Base-by-base conservation (phyloP, 2,329 filamentous ascomycete genomes). In the Stagonosporopsis chrysanthemi region DNA sequence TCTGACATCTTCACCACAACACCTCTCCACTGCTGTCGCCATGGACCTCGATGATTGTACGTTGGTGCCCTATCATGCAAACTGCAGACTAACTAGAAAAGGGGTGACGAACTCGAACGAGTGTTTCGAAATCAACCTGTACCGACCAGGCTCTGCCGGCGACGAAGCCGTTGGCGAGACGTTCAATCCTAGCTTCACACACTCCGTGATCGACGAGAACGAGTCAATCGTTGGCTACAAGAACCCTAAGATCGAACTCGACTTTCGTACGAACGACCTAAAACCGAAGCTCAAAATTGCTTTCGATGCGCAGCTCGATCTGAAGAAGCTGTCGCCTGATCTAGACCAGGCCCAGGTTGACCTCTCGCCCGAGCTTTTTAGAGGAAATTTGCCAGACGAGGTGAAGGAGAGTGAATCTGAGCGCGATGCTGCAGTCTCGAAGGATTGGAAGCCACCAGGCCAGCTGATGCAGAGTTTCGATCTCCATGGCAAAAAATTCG, bases 191-290 rank as follows among this genome's bases (percentile, higher is more conserved):
- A 85, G 86, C 71, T 96, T 93, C 75, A 97, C 94, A 17, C 97
- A 98, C 76, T 82, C 91, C 1, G 90, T 99, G 62, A 97, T 98
- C 67, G 92, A 92, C 69, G 90, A 98, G n/a, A 89, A 95, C 8
- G 92, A 99, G 77, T 85, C 84, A 28, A 94, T 98, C 63, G 93
- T 96, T 68, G 94, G 94, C 35, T 97, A 97, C 81, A 88, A 92
- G 73, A 87, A 87, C 51, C 83, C 97, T 52, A 86, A 87, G 63
- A 88, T 98, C 71, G 85, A 86, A 61, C 79, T 98, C 52, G 86
- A 86, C 61, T 88, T 89, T 65, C 83, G 83, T 31, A 84, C 85
- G 36, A 85, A 89, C 73, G 90, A 97, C 73, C 87, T 98, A 79
- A 87, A 88, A 64, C 92, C 93, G 0, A 86, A 90, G 66, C 75